These are phyloP conservation scores for Ustilago hordei DNA, from an alignment of 1,284 basidiomycete genomes.

Conservation along the genomic window DNA sequence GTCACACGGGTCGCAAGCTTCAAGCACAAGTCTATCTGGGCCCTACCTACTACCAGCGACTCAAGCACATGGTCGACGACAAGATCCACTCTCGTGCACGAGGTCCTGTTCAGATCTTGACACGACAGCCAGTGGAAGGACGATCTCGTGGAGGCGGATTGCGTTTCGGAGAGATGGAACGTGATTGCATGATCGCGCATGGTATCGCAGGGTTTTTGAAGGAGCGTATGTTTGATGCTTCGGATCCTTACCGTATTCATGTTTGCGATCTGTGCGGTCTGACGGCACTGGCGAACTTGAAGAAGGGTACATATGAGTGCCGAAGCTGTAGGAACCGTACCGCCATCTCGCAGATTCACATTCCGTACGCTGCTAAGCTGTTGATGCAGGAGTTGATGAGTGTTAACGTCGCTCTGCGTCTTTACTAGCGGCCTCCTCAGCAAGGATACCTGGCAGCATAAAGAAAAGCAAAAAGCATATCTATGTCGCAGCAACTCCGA, in stretches of 20 bases:
- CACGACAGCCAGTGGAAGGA: constrained; percentile 98
- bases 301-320: constrained; percentile 67
- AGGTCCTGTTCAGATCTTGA: constrained; percentile 97
- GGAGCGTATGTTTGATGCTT: constrained; percentile 69
- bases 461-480: not conserved
- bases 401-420: constrained; percentile 68
- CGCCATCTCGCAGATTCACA: constrained; percentile 69
- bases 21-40: constrained; percentile 98
- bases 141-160: constrained; percentile 97
- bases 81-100: constrained; percentile 98
- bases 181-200: constrained; percentile 99
- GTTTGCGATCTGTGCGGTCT: constrained; percentile 68
- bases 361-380: constrained; percentile 76
- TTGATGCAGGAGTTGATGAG: constrained; percentile 81
- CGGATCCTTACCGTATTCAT: constrained; percentile 67
- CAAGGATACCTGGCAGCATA: not conserved
- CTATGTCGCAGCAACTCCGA: not conserved
- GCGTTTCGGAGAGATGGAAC: constrained; percentile 99
- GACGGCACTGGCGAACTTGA: constrained; percentile 67
- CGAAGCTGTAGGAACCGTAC: constrained; percentile 67
- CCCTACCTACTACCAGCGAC: constrained; percentile 97
- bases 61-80: constrained; percentile 99
- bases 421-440: constrained; percentile 42
- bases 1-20: constrained; percentile 94
- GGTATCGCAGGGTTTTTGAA: constrained; percentile 94